Base-by-base conservation (phyloP, 2,329 filamentous ascomycete species). In the Zasmidium citrigriseum region DNA sequence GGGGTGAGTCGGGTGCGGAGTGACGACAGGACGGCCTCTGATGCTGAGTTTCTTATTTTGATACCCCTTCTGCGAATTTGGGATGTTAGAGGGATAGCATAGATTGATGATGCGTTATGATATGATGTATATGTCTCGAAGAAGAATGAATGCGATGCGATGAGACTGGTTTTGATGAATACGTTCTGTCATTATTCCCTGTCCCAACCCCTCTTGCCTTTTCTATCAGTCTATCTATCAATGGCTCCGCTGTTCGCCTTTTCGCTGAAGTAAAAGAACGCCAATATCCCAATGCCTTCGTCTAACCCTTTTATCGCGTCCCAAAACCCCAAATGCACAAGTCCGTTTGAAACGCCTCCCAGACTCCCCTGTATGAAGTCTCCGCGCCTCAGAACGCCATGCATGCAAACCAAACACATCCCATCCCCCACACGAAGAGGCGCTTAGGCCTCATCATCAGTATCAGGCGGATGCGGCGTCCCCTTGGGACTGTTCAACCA, bases 401-500 rank as follows among this genome's bases (percentile, higher is more conserved):
- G 55, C 57, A 59, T 18, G 23, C 24, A 49, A 52, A 50, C 29
- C 48, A 50, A 44, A 52, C 16, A 24, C 21, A 50, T 24, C 14
- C 23, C 10, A 10, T 41, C 16, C 3, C n/a, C n/a, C n/a, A n/a
- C n/a, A n/a, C n/a, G n/a, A n/a, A n/a, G n/a, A n/a, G n/a, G n/a
- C 12, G 45, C 21, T 57, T 72, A 73, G 24, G 70, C 86, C 73
- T 93, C 90, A 63, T 92, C 90, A 68, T 93, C 90, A 18, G 89
- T 92, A 73, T 93, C 90, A 9, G 76, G 77, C 5, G 89, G 89
- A 73, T 89, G 86, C 25, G 89, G 89, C 2, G 90, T 93, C 4
- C 90, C 91, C 84, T 93, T 92, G 65, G 71, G 68, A 20, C 53
- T 61, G 61, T 91, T 93, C 68, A 96, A 80, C 83, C 84, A 87